These are phyloP conservation scores for Gamarada debralockiae DNA, from an alignment of 495 filamentous ascomycete genomes.

Conservation along the genomic window DNA sequence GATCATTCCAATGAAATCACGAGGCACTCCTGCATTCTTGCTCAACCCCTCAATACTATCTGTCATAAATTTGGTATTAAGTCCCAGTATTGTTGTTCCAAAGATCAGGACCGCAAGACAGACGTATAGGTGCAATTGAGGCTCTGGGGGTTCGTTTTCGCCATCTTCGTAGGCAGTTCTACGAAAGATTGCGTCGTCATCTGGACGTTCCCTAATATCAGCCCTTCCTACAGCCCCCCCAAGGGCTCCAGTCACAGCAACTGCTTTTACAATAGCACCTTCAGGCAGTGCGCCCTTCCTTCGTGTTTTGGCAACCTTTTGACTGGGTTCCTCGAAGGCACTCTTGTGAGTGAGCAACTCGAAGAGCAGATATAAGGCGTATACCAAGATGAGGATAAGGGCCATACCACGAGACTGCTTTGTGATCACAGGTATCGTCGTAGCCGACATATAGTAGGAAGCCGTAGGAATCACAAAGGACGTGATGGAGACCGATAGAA, in stretches of 20 bases:
- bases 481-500: constrained; percentile 72
- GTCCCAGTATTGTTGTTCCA: constrained; percentile 71
- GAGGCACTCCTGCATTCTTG: constrained; percentile 47
- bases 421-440: constrained; percentile 35
- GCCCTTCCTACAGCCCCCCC: no score
- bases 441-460: constrained; percentile 49
- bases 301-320: constrained; percentile 54
- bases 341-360: constrained; percentile 70
- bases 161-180: constrained; percentile 51
- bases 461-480: constrained; percentile 84
- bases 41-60: constrained; percentile 69
- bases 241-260: constrained; percentile 38
- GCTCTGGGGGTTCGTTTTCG: constrained; percentile 39
- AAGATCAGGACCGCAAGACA: constrained; percentile 55
- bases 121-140: constrained; percentile 69
- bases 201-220: constrained; percentile 32
- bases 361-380: constrained; percentile 72
- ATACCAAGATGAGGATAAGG: constrained; percentile 69
- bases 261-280: constrained; percentile 56
- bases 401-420: constrained; percentile 61
- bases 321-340: constrained; percentile 67
- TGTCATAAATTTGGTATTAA: constrained; percentile 90
- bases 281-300: constrained; percentile 42
- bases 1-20: constrained; percentile 77
- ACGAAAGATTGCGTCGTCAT: constrained; percentile 36